Base-by-base conservation (phyloP, 2,329 filamentous ascomycete species). In the Rhynchosporium graminicola region DNA sequence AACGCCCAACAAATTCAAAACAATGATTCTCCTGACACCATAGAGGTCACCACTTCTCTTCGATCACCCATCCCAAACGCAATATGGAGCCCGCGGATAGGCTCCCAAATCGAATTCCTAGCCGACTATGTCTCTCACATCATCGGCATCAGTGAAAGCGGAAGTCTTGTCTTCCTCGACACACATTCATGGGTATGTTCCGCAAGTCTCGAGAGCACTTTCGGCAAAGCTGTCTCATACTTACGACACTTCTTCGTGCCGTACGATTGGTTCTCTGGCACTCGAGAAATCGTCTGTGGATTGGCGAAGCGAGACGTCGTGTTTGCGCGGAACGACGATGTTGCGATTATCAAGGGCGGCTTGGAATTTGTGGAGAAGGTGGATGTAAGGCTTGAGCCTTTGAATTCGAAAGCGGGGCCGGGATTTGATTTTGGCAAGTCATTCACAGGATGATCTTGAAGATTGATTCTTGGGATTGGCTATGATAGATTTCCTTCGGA, bases 231-330 rank as follows among this genome's bases (percentile, higher is more conserved):
- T 28, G 12, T 66, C 13, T 66, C 60, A 33, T 70, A 69, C 61
- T 60, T 59, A 31, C 61, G 73, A 26, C 73, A 76, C 59, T 75
- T 74, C 59, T 75, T 74, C 54, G 65, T 75, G 33, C 74, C 74
- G 28, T 69, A 70, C 46, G 72, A 74, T 59, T 76, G 73, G 73
- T 68, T 74, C 56, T 67, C 71, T 20, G 70, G 69, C 20, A 65
- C 58, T 20, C 63, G 63, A 59, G 64, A 65, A 26, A 57, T 70
- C 6, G 58, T 69, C 9, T 70, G 65, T 62, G 62, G 51, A 28
- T 48, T 72, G 12, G 28, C 52, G 43, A 63, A 58, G 59, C 64
- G 65, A n/a, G 67, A 74, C 60, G 61, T 74, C 42, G 3, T 74
- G 8, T 65, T 74, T 66, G 67, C 65, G 31, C 65, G 65, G 45